Conservation (phyloP, 1,284 basidiomycete species). For the Mycosarcoma maydis region DNA sequence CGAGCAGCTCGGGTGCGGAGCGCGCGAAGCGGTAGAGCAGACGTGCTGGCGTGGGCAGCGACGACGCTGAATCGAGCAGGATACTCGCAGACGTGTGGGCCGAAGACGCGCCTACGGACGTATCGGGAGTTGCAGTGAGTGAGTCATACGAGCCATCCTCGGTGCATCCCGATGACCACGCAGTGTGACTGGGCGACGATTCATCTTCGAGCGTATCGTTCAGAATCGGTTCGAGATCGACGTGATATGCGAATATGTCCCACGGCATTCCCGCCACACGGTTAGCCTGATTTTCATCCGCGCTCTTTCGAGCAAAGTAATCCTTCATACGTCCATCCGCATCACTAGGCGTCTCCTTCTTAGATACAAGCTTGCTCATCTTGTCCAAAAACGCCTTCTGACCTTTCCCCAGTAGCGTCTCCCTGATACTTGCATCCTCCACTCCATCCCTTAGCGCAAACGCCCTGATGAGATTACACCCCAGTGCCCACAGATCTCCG, state of each 20-base stretch:
- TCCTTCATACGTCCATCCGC: constrained; percentile 1
- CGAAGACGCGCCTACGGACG: constrained; percentile 31
- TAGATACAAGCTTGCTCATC: constrained; percentile 22
- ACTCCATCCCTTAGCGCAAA: constrained; percentile 64
- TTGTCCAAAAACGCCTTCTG: constrained; percentile 51
- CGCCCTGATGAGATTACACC: constrained; percentile 60
- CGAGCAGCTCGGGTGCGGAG: constrained; percentile 51
- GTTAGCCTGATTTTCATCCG: background rate
- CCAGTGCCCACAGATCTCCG: constrained; percentile 63
- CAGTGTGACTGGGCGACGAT: background rate
- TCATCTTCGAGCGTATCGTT: constrained; percentile 22
- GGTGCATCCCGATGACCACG: background rate
- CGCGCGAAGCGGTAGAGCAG: constrained; percentile 56
- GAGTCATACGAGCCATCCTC: constrained; percentile 5
- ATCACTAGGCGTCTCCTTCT: constrained; percentile 7
- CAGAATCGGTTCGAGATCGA: constrained; percentile 35
- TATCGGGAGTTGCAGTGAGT: constrained; percentile 11
- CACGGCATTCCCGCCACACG: constrained; percentile 15
- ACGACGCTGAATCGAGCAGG: background rate
- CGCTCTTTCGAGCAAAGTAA: constrained; percentile 23
- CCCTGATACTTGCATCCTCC: constrained; percentile 53
- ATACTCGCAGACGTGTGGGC: constrained; percentile 14
- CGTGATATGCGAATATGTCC: constrained; percentile 27
- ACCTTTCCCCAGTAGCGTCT: constrained; percentile 54
- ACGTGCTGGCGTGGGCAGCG: constrained; percentile 40